Evolutionary conservation across 163 green algal species (phyloP).

Genomic region (Picocystis sp.): DNA sequence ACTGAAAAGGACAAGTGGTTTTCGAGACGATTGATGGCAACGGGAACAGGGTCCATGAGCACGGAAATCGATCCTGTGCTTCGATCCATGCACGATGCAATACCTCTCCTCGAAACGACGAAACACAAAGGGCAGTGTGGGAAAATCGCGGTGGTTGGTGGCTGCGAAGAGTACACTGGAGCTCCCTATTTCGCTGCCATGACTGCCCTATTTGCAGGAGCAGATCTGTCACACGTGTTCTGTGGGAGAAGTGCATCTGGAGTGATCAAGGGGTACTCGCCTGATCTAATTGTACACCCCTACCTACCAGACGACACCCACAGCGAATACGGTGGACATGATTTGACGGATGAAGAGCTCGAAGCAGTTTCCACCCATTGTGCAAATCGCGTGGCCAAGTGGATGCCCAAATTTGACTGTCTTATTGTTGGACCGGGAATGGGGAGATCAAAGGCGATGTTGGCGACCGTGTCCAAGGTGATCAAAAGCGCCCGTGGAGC

Average conservation of each 20-base stretch:
- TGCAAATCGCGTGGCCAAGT: slow-evolving; percentile 17
- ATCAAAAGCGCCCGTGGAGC: background rate
- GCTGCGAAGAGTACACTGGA: slow-evolving; percentile 82
- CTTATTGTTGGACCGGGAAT: slow-evolving; percentile 77
- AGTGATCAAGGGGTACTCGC: slow-evolving; percentile 83
- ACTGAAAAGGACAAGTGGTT: too few species aligned
- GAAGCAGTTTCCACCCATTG: background rate
- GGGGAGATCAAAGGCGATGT: slow-evolving; percentile 39
- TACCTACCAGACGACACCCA: slow-evolving; percentile 41
- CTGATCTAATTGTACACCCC: slow-evolving; percentile 86
- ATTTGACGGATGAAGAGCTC: slow-evolving; percentile 2
- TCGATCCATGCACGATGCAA: too few species aligned
- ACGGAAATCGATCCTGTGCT: too few species aligned
- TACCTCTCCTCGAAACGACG: too few species aligned
- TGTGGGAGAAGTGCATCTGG: slow-evolving; percentile 54
- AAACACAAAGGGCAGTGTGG: slow-evolving; percentile 70
- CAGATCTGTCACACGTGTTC: slow-evolving; percentile 84
- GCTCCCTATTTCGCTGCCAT: slow-evolving; percentile 84
- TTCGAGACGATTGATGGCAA: too few species aligned
- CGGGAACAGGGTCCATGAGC: too few species aligned
- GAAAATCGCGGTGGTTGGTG: slow-evolving; percentile 76
- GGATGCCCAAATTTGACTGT: slow-evolving; percentile 44
- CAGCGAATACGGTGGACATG: background rate
- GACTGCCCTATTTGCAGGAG: slow-evolving; percentile 52
- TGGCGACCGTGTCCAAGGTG: slow-evolving; percentile 23